Percentiles rank a stretch among this genome's conserved stretches.
Evolutionary conservation across 345 rosid genomes (phyloP).

Genomic region (Boechera divaricarpa): DNA sequence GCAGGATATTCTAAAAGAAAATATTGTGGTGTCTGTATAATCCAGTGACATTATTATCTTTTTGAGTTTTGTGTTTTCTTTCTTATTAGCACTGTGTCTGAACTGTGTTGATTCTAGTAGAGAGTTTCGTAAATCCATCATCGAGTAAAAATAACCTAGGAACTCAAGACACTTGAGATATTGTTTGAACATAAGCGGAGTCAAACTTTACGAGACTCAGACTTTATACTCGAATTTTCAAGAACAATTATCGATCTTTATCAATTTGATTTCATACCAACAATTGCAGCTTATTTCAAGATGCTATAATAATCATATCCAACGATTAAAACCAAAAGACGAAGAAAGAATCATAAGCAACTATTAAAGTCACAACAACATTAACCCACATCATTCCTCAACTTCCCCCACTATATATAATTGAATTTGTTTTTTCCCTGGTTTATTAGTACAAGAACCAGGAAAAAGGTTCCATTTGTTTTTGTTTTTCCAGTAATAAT

Average conservation of each 20-base stretch:
- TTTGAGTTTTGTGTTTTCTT: neutral
- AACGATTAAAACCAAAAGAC: conserved; percentile 11
- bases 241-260: neutral
- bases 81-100: conserved; percentile 15
- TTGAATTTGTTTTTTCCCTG: conserved; percentile 31
- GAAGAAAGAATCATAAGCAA: conserved; percentile 40
- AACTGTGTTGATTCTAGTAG: conserved; percentile 2
- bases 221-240: neutral
- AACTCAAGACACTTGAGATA: neutral
- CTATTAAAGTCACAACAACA: conserved; percentile 39
- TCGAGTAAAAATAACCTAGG: neutral
- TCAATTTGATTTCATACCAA: conserved; percentile 22
- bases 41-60: conserved; percentile 52
- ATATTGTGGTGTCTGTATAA: conserved; percentile 63
- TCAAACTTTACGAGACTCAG: no score
- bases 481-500: conserved; percentile 10
- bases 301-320: neutral
- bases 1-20: conserved; percentile 47
- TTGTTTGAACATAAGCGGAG: neutral
- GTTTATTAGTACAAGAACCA: conserved; percentile 43
- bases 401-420: conserved; percentile 34
- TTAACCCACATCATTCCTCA: conserved; percentile 32
- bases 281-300: conserved; percentile 37
- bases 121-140: neutral
- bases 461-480: neutral